phyloP scores from a whole-genome alignment of 768 basidiomycete genomes.

The Kwoniella dendrophila region DNA sequence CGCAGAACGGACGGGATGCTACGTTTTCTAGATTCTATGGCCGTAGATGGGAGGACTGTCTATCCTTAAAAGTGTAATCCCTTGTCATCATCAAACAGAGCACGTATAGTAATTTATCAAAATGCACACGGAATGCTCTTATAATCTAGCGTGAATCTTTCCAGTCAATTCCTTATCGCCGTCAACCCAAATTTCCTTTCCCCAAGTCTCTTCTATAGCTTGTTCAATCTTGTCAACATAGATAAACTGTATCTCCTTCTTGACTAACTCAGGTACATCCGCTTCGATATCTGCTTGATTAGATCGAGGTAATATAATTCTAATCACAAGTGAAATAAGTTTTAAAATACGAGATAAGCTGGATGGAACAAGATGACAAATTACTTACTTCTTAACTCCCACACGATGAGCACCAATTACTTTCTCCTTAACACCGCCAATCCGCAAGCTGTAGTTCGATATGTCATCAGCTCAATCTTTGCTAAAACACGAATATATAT shows the following conservation, averaged over 20 bases:
- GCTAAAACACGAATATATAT: neutral
- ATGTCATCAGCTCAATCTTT: neutral
- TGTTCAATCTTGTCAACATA: slow-evolving; percentile 79
- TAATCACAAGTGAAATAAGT: slow-evolving; percentile 46
- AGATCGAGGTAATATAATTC: slow-evolving; percentile 78
- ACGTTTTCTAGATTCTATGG: slow-evolving; percentile 3
- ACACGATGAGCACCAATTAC: slow-evolving; percentile 87
- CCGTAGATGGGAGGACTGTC: neutral
- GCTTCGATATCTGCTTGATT: slow-evolving; percentile 87
- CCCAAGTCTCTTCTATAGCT: slow-evolving; percentile 69
- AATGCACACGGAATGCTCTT: neutral
- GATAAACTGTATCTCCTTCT: slow-evolving; percentile 74
- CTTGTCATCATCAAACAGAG: neutral
- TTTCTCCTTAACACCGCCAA: slow-evolving; percentile 87
- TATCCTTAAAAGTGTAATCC: no score
- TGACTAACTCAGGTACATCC: slow-evolving; percentile 70
- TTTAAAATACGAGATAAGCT: neutral
- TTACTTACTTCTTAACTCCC: slow-evolving; percentile 63
- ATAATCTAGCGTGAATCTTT: slow-evolving; percentile 34
- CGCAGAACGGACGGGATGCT: neutral
- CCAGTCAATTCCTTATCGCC: neutral
- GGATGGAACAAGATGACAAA: neutral
- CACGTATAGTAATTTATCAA: neutral
- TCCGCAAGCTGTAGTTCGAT: slow-evolving; percentile 61
- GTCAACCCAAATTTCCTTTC: slow-evolving; percentile 33